Evolutionary conservation across 345 rosid species (phyloP).

Genomic region (Citrus maxima): DNA sequence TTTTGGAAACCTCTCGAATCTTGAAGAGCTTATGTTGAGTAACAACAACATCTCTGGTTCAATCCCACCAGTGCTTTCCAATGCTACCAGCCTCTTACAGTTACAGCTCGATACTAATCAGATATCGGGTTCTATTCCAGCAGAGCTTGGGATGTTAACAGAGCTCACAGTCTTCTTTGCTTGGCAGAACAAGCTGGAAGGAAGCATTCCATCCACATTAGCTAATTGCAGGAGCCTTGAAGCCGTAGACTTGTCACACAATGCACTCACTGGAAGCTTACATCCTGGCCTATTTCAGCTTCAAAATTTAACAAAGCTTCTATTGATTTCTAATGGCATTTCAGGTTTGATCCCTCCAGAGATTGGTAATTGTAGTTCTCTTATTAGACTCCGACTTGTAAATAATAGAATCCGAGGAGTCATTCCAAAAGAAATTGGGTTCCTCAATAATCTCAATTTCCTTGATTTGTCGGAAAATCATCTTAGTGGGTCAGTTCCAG

Average conservation of each 20-base stretch:
- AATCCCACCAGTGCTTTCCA: slow-evolving; percentile 63
- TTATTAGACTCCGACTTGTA: slow-evolving; percentile 61
- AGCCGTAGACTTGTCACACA: slow-evolving; percentile 72
- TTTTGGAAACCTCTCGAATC: slow-evolving; percentile 60
- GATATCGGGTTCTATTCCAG: slow-evolving; percentile 68
- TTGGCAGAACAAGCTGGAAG: slow-evolving; percentile 79
- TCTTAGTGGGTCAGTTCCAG: slow-evolving; percentile 59
- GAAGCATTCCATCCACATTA: slow-evolving; percentile 61
- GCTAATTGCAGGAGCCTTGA: slow-evolving; percentile 59
- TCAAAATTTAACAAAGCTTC: slow-evolving; percentile 68
- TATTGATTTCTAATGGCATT: slow-evolving; percentile 67
- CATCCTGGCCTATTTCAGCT: slow-evolving; percentile 67
- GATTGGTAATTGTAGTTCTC: slow-evolving; percentile 63
- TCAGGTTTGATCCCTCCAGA: slow-evolving; percentile 65
- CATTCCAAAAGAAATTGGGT: slow-evolving; percentile 64
- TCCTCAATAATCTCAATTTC: slow-evolving; percentile 58
- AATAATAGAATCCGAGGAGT: slow-evolving; percentile 55
- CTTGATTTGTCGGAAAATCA: slow-evolving; percentile 68
- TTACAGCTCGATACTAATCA: slow-evolving; percentile 77
- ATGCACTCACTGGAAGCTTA: slow-evolving; percentile 62
- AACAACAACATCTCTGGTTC: slow-evolving; percentile 79
- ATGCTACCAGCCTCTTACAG: slow-evolving; percentile 57
- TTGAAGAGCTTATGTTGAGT: slow-evolving; percentile 80
- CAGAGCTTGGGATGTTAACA: slow-evolving; percentile 62
- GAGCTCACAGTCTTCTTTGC: slow-evolving; percentile 66